A percentile compares a stretch with the other conserved stretches of the same genome.
Conservation (phyloP, 805 yeast species). For the Grigorovia transvaalensis region DNA sequence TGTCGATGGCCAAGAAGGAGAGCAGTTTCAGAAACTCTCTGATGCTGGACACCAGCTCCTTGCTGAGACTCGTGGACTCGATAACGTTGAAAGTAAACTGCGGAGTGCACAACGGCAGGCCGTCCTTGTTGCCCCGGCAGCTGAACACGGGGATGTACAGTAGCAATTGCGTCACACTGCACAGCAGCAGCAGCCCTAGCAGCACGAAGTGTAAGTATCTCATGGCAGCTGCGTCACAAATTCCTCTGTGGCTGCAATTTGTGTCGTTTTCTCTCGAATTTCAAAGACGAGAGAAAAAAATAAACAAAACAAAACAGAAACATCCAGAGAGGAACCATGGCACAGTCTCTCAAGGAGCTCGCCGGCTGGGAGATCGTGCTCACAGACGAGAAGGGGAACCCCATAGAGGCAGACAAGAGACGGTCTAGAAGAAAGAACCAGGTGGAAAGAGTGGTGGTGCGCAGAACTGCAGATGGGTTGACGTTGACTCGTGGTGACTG, state of each 20-base stretch:
- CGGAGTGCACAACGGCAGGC: slow-evolving; percentile 19
- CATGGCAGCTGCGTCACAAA: neutral
- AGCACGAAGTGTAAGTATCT: neutral
- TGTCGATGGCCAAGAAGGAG: slow-evolving; percentile 23
- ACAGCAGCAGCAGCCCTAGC: neutral
- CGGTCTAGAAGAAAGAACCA: slow-evolving; percentile 10
- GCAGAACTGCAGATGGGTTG: slow-evolving; percentile 36
- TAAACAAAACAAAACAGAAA: neutral
- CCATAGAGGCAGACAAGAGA: slow-evolving; percentile 7
- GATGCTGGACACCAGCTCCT: slow-evolving; percentile 16
- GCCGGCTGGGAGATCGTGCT: slow-evolving; percentile 17
- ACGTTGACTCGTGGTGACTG: slow-evolving; percentile 42
- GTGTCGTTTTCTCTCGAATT: neutral
- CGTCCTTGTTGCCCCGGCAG: slow-evolving; percentile 10
- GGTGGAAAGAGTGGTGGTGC: slow-evolving; percentile 14
- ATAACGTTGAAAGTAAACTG: slow-evolving; percentile 18
- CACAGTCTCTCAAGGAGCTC: slow-evolving; percentile 10
- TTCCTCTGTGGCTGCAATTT: neutral
- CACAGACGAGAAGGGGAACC: slow-evolving; percentile 14
- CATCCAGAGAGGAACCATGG: slow-evolving; percentile 10
- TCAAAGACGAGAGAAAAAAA: no score
- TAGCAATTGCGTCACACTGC: slow-evolving; percentile 12
- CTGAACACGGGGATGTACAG: slow-evolving; percentile 20
- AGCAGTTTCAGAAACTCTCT: slow-evolving; percentile 19
- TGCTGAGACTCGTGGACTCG: slow-evolving; percentile 10